phyloP scores from a whole-genome alignment of 768 basidiomycete species.

The Erythrobasidium yunnanense region DNA sequence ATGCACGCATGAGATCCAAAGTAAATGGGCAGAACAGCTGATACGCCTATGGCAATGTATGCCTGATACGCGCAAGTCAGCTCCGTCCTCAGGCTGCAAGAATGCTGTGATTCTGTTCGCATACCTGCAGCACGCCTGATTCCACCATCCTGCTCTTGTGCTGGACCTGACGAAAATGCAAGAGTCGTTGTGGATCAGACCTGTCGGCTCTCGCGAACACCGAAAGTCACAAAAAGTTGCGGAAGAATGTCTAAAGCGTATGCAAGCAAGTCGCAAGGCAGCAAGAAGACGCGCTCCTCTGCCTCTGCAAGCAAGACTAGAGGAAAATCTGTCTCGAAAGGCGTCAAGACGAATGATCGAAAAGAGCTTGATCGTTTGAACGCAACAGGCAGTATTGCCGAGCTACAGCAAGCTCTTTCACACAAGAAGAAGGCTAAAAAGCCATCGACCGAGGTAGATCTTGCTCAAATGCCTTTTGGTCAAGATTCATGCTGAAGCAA shows the following conservation, averaged over 20 bases:
- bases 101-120: too few relatives aligned
- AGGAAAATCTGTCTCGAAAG: neutral
- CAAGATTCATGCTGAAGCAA: neutral
- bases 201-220: neutral
- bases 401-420: neutral
- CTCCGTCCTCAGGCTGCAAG: neutral
- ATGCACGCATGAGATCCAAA: conserved; percentile 12
- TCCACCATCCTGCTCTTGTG: neutral
- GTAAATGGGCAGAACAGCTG: conserved; percentile 32
- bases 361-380: neutral
- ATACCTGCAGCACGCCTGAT: neutral
- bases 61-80: conserved; percentile 10
- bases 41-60: conserved; percentile 27
- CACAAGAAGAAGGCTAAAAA: neutral
- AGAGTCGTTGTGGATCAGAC: neutral
- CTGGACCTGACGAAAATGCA: neutral
- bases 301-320: neutral
- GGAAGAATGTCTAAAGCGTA: neutral
- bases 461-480: too few relatives aligned
- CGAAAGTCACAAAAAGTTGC: neutral
- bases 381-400: neutral
- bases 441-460: too few relatives aligned
- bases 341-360: conserved; percentile 1
- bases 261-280: neutral
- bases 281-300: neutral